A percentile compares a stretch with the other conserved stretches of the same genome.
Conservation (phyloP, 208 protist species). For the Sergeia podlipaevii region DNA sequence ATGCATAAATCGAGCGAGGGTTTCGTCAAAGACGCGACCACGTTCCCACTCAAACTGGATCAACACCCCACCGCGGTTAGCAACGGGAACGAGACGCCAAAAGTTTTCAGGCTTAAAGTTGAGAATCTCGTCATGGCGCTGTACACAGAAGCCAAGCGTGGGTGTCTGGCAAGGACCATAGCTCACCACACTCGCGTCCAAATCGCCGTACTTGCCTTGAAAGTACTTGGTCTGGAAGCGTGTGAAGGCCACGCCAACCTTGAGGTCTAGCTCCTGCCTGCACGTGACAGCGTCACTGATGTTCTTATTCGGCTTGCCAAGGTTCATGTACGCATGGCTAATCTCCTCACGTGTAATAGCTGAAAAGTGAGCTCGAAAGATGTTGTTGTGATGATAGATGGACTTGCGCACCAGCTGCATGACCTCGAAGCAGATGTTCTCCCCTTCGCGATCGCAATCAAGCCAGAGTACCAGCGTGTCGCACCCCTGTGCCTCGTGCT, state of each 20-base stretch:
- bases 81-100: slow-evolving; percentile 73
- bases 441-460: slow-evolving; percentile 96
- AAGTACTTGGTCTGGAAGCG: slow-evolving; percentile 92
- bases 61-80: slow-evolving; percentile 49
- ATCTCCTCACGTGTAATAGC: slow-evolving; percentile 89
- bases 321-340: slow-evolving; percentile 66
- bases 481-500: slow-evolving; percentile 73
- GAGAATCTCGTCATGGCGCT: slow-evolving; percentile 90
- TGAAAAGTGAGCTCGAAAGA: slow-evolving; percentile 92
- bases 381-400: slow-evolving; percentile 56
- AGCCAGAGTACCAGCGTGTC: slow-evolving; percentile 92
- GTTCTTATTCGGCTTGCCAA: slow-evolving; percentile 90
- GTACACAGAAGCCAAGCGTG: slow-evolving; percentile 92
- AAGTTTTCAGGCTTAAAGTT: slow-evolving; percentile 92
- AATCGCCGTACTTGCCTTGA: slow-evolving; percentile 86
- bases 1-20: slow-evolving; percentile 65
- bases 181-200: slow-evolving; percentile 86
- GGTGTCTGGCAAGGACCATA: slow-evolving; percentile 98
- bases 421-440: slow-evolving; percentile 98
- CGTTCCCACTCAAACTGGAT: slow-evolving; percentile 89
- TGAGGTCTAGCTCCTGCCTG: slow-evolving; percentile 95
- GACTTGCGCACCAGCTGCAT: slow-evolving; percentile 73
- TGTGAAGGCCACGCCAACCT: slow-evolving; percentile 95
- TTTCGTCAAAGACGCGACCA: slow-evolving; percentile 88
- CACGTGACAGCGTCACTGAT: slow-evolving; percentile 93